These are phyloP conservation scores for Thoreauomyces humboldtii DNA, from an alignment of 192 early-diverging fungal genomes.

Conservation along the genomic window DNA sequence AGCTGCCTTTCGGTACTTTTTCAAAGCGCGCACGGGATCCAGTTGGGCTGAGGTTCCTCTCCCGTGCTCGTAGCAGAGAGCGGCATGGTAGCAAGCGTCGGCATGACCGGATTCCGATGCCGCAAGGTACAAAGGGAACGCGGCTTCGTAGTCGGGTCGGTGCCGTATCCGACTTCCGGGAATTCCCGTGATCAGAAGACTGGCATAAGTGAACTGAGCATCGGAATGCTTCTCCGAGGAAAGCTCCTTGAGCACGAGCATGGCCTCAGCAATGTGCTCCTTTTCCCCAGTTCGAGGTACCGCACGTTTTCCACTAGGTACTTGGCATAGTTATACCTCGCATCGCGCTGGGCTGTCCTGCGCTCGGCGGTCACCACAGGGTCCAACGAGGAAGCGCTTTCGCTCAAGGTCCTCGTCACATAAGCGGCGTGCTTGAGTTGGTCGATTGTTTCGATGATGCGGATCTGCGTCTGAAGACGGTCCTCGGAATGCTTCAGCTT, in stretches of 20 bases:
- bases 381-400: no score
- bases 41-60: slow-evolving; percentile 5
- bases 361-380: no score
- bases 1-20: slow-evolving; percentile 15
- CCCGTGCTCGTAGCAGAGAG: slow-evolving; percentile 18
- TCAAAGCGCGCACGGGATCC: slow-evolving; percentile 1
- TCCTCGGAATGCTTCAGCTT: background rate
- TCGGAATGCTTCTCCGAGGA: background rate
- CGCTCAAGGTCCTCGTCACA: background rate
- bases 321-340: background rate
- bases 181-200: background rate
- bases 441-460: slow-evolving; percentile 7
- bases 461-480: slow-evolving; percentile 2
- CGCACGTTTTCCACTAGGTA: slow-evolving; percentile 7
- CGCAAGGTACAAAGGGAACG: background rate
- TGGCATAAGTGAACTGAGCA: slow-evolving; percentile 7
- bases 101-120: slow-evolving; percentile 3
- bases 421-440: slow-evolving; percentile 3
- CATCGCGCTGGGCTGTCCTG: background rate
- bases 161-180: background rate
- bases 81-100: slow-evolving; percentile 14
- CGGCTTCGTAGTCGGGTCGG: slow-evolving; percentile 3
- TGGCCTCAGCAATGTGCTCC: background rate
- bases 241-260: background rate
- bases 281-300: background rate